phyloP scores from a whole-genome alignment of 2,329 filamentous ascomycete genomes.

The Rutstroemia sp. region DNA sequence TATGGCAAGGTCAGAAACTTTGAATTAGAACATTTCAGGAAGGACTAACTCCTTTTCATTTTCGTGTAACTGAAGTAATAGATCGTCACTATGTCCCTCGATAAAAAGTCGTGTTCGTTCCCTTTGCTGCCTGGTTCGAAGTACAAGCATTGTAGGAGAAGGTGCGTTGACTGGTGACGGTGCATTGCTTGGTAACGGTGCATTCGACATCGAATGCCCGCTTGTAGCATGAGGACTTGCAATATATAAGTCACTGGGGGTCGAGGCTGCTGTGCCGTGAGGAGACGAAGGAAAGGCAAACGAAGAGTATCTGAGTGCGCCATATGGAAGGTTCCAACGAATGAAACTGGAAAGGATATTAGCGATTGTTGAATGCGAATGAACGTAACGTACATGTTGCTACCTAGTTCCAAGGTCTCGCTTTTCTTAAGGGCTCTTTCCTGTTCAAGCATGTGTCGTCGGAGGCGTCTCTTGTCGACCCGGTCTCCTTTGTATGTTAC shows the following conservation, averaged over 20 bases:
- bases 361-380: not conserved
- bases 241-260: not conserved
- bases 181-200: not conserved
- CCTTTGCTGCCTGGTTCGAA: not conserved
- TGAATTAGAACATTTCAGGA: not conserved
- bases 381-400: not conserved
- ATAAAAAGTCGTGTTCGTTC: not conserved
- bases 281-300: not conserved
- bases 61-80: not conserved
- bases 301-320: not conserved
- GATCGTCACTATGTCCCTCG: not conserved
- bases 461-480: not conserved
- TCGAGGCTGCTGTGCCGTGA: not conserved
- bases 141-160: not conserved
- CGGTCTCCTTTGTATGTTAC: not conserved
- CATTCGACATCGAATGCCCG: not conserved
- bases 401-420: not conserved
- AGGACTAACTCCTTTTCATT: not conserved
- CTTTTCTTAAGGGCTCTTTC: not conserved
- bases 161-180: not conserved
- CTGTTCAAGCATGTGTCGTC: not conserved
- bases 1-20: not conserved
- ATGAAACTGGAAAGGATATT: not conserved
- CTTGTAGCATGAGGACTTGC: not conserved
- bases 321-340: not conserved